phyloP scores from a whole-genome alignment of 305 asterid species.

The Ilex paraguariensis region DNA sequence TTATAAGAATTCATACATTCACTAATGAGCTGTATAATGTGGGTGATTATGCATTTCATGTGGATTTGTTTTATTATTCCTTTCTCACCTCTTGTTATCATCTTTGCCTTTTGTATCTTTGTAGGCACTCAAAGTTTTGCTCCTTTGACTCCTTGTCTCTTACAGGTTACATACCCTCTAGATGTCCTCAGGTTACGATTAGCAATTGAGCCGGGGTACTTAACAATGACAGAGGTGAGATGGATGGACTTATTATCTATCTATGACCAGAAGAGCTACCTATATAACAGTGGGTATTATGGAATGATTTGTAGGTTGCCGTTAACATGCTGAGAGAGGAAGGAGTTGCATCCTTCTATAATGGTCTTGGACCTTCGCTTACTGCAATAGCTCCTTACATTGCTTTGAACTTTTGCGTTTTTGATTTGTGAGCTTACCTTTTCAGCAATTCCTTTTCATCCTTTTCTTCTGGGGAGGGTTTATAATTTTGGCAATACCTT shows the following conservation, averaged over 20 bases:
- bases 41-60: too few relatives aligned
- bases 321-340: conserved; percentile 85
- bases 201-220: conserved; percentile 88
- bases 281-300: conserved; percentile 14
- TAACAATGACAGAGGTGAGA: conserved; percentile 80
- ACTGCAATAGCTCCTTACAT: conserved; percentile 93
- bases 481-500: too few relatives aligned
- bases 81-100: neutral
- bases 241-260: conserved; percentile 6
- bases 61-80: too few relatives aligned
- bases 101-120: neutral
- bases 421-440: conserved; percentile 81
- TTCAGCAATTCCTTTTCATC: conserved; percentile 11
- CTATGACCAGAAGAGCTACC: conserved; percentile 2
- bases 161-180: conserved; percentile 80
- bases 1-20: too few relatives aligned
- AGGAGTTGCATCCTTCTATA: conserved; percentile 74
- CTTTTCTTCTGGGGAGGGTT: neutral
- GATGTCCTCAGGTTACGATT: conserved; percentile 87
- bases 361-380: conserved; percentile 89
- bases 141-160: conserved; percentile 13
- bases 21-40: too few relatives aligned
- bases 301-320: conserved; percentile 59
- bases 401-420: conserved; percentile 92
- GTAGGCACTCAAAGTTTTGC: conserved; percentile 10